A percentile compares a stretch with the other conserved stretches of the same genome.
phyloP scores from a whole-genome alignment of 2,329 filamentous ascomycete genomes.

The Colletotrichum sp. region DNA sequence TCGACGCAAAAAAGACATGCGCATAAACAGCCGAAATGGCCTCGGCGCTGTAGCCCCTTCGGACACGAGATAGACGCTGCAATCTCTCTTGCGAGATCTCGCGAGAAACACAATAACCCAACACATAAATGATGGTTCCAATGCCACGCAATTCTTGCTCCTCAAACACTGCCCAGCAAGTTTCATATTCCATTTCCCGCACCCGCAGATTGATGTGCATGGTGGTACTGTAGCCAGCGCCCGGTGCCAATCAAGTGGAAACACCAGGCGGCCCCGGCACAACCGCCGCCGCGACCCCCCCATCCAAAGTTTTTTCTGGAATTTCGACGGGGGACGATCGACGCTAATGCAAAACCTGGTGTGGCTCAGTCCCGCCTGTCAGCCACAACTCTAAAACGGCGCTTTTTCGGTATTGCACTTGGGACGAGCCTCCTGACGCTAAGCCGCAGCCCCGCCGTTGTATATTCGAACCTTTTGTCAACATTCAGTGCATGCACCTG shows the following conservation, averaged over 20 bases:
- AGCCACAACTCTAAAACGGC: constrained; percentile 22
- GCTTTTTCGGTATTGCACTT: constrained; percentile 7
- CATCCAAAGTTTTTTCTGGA: constrained; percentile 6
- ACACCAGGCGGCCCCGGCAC: not conserved
- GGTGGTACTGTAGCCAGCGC: not conserved
- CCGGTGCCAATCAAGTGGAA: constrained; percentile 6
- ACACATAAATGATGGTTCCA: not conserved
- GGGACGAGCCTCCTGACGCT: not conserved
- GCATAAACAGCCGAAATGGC: not conserved
- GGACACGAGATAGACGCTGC: not conserved
- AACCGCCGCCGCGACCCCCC: not conserved
- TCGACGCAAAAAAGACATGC: not conserved
- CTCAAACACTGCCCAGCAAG: not conserved
- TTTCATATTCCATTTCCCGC: not conserved
- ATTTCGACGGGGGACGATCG: constrained; percentile 11
- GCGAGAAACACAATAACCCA: not conserved
- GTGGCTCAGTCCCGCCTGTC: constrained; percentile 18
- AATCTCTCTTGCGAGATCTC: not conserved
- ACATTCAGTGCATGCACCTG: not conserved
- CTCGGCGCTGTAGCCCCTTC: not conserved
- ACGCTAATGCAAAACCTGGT: constrained; percentile 17
- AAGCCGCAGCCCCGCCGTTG: not conserved
- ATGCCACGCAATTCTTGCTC: not conserved
- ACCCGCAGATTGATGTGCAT: not conserved
- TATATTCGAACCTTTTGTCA: not conserved